These are phyloP conservation scores for Wakefieldia striispora DNA, from an alignment of 768 basidiomycete species.

Conservation along the genomic window DNA sequence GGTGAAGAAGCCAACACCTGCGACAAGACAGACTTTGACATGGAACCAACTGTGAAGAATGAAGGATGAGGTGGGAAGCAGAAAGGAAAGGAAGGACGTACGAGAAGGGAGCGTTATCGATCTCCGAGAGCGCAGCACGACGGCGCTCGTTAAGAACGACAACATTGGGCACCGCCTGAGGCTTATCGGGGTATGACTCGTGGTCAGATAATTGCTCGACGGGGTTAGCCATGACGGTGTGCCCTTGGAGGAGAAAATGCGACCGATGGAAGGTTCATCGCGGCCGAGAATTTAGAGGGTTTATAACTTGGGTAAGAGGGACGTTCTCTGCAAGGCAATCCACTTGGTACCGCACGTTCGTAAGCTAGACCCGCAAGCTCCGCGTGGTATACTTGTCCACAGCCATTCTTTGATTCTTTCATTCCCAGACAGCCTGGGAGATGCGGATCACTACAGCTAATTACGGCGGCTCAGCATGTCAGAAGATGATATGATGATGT, in stretches of 20 bases:
- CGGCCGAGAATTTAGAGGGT: not conserved
- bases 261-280: not conserved
- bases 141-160: conserved; percentile 64
- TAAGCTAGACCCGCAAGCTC: not conserved
- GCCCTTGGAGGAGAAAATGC: not conserved
- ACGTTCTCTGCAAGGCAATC: not conserved
- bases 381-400: not conserved
- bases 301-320: conserved; percentile 8
- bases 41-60: conserved; percentile 68
- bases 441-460: not conserved
- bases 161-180: conserved; percentile 23
- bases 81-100: conserved; percentile 34
- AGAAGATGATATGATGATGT: too few species aligned
- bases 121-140: conserved; percentile 76
- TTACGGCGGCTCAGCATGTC: not conserved
- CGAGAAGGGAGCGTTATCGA: conserved; percentile 87
- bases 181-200: conserved; percentile 31
- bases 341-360: conserved; percentile 32
- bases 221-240: conserved; percentile 18
- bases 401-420: not conserved
- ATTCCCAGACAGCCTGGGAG: not conserved
- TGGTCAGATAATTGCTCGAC: conserved; percentile 28
- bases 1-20: conserved; percentile 91
- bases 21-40: conserved; percentile 64
- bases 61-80: not conserved